Percentiles rank a stretch among this genome's conserved stretches.
These are phyloP conservation scores for Xylaria castorea DNA, from an alignment of 495 filamentous ascomycete genomes.

Conservation along the genomic window DNA sequence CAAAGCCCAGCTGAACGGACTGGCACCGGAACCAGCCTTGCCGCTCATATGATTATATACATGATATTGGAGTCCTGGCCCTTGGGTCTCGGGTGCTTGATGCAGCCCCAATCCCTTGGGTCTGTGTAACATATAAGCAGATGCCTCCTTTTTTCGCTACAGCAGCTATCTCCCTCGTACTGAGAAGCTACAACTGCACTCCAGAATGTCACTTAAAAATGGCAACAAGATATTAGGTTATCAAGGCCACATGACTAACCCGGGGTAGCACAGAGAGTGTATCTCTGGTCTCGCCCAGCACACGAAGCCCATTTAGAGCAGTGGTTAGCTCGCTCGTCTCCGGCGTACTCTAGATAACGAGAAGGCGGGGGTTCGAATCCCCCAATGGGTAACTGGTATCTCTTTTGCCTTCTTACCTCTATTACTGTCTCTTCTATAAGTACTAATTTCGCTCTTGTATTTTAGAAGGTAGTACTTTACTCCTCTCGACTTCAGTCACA, in stretches of 20 bases:
- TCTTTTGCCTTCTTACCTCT: neutral
- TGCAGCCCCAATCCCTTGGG: too few species aligned
- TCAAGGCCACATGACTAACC: neutral
- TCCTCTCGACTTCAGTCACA: neutral
- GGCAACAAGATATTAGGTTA: neutral
- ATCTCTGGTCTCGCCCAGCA: neutral
- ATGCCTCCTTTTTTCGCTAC: neutral
- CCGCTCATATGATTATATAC: too few species aligned
- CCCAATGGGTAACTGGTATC: constrained; percentile 24
- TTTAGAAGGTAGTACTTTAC: neutral
- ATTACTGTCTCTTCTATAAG: neutral
- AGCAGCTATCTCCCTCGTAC: neutral
- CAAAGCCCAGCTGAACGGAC: too few species aligned
- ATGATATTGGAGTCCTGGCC: too few species aligned
- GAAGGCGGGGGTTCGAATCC: constrained; percentile 38
- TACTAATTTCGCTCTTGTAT: neutral
- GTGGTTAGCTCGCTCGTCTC: constrained; percentile 40
- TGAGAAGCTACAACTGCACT: neutral
- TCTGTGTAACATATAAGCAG: too few species aligned
- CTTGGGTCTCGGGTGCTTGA: too few species aligned
- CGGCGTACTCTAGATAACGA: constrained; percentile 27
- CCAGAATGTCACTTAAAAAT: neutral
- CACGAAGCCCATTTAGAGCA: constrained; percentile 32
- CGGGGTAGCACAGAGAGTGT: neutral
- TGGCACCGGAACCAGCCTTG: too few species aligned